phyloP scores from a whole-genome alignment of 306 rosid species.

The Canavalia gladiata region DNA sequence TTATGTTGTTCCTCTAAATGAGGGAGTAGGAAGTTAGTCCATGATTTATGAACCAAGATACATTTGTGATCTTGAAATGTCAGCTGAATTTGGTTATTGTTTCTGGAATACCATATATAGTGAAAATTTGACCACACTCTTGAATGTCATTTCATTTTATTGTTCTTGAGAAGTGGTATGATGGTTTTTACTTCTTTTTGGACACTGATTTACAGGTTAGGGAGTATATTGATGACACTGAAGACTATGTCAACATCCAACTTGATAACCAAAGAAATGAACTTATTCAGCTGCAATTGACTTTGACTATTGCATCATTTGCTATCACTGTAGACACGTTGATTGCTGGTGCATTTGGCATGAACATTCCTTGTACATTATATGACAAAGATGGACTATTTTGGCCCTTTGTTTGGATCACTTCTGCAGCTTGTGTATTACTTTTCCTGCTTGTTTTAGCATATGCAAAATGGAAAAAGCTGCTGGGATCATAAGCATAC shows the following conservation, averaged over 20 bases:
- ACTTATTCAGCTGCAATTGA: conserved; percentile 97
- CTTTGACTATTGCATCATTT: conserved; percentile 89
- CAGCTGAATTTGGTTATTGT: conserved; percentile 22
- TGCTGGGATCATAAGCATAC: conserved; percentile 75
- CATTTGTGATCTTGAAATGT: conserved; percentile 25
- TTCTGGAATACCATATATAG: background rate
- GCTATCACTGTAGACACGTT: conserved; percentile 78
- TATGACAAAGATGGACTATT: conserved; percentile 53
- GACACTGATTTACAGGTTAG: conserved; percentile 74
- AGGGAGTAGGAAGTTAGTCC: background rate
- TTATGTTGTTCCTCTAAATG: background rate
- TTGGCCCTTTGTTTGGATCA: conserved; percentile 58
- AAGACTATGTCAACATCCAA: conserved; percentile 95
- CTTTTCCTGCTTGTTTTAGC: conserved; percentile 77
- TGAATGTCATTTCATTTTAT: background rate
- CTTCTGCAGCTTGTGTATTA: conserved; percentile 55
- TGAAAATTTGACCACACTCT: conserved; percentile 18
- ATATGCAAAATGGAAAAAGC: conserved; percentile 93
- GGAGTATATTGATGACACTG: conserved; percentile 97
- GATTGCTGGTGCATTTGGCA: conserved; percentile 81
- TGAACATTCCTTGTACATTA: conserved; percentile 83
- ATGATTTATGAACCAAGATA: conserved; percentile 21
- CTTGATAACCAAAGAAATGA: conserved; percentile 97
- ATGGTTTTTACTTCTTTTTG: conserved; percentile 36
- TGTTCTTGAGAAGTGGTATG: conserved; percentile 21